Evolutionary conservation across 1,284 basidiomycete genomes (phyloP).

Genomic region (Cystobasidium pallidum): DNA sequence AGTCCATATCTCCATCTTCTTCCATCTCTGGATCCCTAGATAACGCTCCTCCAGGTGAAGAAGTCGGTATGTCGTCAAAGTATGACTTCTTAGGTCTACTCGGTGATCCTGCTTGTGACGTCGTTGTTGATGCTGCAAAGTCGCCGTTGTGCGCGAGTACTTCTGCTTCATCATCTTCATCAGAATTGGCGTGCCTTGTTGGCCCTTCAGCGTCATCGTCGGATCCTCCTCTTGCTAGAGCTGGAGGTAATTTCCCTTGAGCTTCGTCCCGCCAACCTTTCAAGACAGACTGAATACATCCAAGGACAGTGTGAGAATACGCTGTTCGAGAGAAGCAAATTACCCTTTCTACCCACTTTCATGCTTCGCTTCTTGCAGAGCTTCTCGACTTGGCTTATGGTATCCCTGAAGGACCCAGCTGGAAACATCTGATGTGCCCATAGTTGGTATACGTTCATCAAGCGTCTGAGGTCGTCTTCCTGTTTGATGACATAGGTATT

Average conservation of each 20-base stretch:
- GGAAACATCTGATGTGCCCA: constrained; percentile 91
- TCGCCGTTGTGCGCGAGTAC: neutral
- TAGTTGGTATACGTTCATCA: constrained; percentile 82
- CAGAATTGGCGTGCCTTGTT: constrained; percentile 10
- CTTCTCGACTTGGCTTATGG: constrained; percentile 77
- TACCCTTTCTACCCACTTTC: constrained; percentile 64
- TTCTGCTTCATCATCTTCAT: constrained; percentile 19
- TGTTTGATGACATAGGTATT: constrained; percentile 55
- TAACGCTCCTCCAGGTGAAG: constrained; percentile 39
- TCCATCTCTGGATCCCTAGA: constrained; percentile 34
- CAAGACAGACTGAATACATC: constrained; percentile 21
- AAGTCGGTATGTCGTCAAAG: constrained; percentile 41
- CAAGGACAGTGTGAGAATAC: neutral
- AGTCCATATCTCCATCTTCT: constrained; percentile 11
- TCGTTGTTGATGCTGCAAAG: neutral
- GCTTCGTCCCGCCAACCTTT: constrained; percentile 42
- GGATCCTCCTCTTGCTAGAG: neutral
- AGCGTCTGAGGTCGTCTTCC: constrained; percentile 72
- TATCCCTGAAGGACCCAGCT: constrained; percentile 79
- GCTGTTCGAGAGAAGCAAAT: neutral
- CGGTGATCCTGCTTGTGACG: constrained; percentile 31
- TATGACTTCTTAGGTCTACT: constrained; percentile 35
- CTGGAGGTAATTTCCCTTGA: constrained; percentile 30
- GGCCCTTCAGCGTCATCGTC: constrained; percentile 20
- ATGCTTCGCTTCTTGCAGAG: constrained; percentile 79